Percentiles rank a stretch among this genome's conserved stretches.
These are phyloP conservation scores for Liquidambar formosana DNA, from an alignment of 164 flowering plant species.

Conservation along the genomic window DNA sequence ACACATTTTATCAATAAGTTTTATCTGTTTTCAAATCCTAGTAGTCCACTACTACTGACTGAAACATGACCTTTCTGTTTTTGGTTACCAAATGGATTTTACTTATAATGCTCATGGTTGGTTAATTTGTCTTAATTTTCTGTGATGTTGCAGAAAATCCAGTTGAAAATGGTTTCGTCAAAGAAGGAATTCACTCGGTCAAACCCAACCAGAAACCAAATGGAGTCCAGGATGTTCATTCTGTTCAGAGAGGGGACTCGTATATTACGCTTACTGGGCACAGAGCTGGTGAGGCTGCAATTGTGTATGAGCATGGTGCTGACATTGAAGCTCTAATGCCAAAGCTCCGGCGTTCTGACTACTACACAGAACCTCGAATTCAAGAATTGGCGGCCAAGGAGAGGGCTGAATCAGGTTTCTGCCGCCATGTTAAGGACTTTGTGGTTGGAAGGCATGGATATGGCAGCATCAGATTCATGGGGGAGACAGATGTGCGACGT, in stretches of 20 bases:
- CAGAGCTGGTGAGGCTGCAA: slow-evolving; percentile 93
- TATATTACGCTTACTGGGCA: slow-evolving; percentile 65
- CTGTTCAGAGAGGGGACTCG: slow-evolving; percentile 49
- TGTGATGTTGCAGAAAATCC: slow-evolving; percentile 33
- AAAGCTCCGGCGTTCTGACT: slow-evolving; percentile 78
- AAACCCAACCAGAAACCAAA: slow-evolving; percentile 48
- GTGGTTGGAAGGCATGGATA: slow-evolving; percentile 78
- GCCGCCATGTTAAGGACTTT: slow-evolving; percentile 76
- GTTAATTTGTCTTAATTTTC: not conserved
- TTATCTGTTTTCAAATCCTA: too few species aligned
- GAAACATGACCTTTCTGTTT: too few species aligned
- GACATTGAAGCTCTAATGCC: slow-evolving; percentile 93
- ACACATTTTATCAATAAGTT: too few species aligned
- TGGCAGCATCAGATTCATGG: slow-evolving; percentile 84
- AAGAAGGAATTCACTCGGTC: slow-evolving; percentile 30
- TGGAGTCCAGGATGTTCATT: slow-evolving; percentile 50
- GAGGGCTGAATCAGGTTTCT: slow-evolving; percentile 80
- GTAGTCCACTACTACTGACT: too few species aligned
- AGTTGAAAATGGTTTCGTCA: slow-evolving; percentile 41
- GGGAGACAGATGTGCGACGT: slow-evolving; percentile 86
- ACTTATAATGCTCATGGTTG: too few species aligned
- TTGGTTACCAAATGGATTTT: too few species aligned
- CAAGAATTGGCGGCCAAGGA: slow-evolving; percentile 95
- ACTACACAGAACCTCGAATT: slow-evolving; percentile 83
- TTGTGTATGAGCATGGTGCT: slow-evolving; percentile 86